phyloP scores from a whole-genome alignment of 768 basidiomycete genomes.

The Kwoniella botswanensis region DNA sequence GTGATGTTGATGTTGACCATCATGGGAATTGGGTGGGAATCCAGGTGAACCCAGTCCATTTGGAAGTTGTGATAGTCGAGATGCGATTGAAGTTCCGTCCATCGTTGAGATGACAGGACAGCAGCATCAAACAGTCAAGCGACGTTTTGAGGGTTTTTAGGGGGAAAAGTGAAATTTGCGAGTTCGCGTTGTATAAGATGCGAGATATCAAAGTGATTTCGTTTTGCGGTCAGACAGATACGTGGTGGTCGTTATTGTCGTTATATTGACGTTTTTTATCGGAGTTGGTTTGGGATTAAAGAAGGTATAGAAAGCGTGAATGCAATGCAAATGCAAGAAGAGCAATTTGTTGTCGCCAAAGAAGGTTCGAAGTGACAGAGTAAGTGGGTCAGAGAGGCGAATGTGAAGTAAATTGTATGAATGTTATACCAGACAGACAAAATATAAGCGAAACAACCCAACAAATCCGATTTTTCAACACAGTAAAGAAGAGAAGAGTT shows the following conservation, averaged over 20 bases:
- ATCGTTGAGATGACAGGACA: neutral
- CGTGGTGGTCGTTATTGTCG: conserved; percentile 11
- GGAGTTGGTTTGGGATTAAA: no score
- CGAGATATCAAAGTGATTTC: conserved; percentile 11
- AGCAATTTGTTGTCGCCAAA: conserved; percentile 2
- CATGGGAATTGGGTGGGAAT: conserved; percentile 14
- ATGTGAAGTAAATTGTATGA: conserved; percentile 2
- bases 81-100: conserved; percentile 11
- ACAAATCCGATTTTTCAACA: conserved; percentile 2
- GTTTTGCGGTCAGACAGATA: neutral
- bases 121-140: no score
- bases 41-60: conserved; percentile 20
- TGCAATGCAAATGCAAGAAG: neutral
- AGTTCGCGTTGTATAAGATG: neutral
- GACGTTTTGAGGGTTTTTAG: neutral
- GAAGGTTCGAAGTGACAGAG: conserved; percentile 1
- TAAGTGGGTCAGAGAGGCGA: neutral
- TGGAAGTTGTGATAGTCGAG: conserved; percentile 19
- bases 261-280: neutral
- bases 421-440: conserved; percentile 3
- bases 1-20: conserved; percentile 3
- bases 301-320: neutral
- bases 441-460: conserved; percentile 20
- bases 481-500: neutral
- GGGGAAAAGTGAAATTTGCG: neutral